Evolutionary conservation across 2,329 filamentous ascomycete genomes (phyloP).

Genomic region (Neonectria neomacrospora): DNA sequence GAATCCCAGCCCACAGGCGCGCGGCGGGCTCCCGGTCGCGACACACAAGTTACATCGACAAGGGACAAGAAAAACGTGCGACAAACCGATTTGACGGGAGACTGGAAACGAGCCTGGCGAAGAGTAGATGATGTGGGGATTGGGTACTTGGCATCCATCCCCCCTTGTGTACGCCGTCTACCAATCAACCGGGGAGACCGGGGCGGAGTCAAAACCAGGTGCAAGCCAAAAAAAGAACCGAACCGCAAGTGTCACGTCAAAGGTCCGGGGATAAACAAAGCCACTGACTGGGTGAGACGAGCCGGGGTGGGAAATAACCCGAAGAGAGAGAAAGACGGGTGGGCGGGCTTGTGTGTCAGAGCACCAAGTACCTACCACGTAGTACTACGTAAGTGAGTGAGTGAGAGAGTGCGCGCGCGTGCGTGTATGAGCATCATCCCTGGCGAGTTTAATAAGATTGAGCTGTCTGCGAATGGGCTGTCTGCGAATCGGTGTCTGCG

Average conservation of each 20-base stretch:
- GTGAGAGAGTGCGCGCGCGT: not conserved
- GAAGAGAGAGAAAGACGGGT: conserved; percentile 5
- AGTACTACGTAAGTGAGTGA: not conserved
- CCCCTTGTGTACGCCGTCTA: conserved; percentile 38
- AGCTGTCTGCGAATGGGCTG: not conserved
- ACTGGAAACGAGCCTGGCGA: conserved; percentile 22
- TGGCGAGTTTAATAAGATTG: not conserved
- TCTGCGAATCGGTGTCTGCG: conserved; percentile 1
- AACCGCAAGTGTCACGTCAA: conserved; percentile 37
- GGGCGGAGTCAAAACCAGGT: conserved; percentile 39
- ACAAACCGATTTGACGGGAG: conserved; percentile 42
- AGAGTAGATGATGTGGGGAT: conserved; percentile 40
- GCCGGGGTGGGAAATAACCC: conserved; percentile 27
- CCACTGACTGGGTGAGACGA: conserved; percentile 21
- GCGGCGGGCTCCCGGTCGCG: conserved; percentile 34
- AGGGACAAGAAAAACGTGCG: conserved; percentile 41
- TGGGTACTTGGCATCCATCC: conserved; percentile 27
- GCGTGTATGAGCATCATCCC: conserved; percentile 1
- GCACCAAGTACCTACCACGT: no score
- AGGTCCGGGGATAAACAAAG: conserved; percentile 28
- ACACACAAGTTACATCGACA: conserved; percentile 20
- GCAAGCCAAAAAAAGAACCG: conserved; percentile 38
- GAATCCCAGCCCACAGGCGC: conserved; percentile 27
- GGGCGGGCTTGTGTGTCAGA: not conserved
- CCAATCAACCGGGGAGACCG: conserved; percentile 41